phyloP scores from a whole-genome alignment of 768 basidiomycete genomes.

The Rhodosporidiobolus sp. region DNA sequence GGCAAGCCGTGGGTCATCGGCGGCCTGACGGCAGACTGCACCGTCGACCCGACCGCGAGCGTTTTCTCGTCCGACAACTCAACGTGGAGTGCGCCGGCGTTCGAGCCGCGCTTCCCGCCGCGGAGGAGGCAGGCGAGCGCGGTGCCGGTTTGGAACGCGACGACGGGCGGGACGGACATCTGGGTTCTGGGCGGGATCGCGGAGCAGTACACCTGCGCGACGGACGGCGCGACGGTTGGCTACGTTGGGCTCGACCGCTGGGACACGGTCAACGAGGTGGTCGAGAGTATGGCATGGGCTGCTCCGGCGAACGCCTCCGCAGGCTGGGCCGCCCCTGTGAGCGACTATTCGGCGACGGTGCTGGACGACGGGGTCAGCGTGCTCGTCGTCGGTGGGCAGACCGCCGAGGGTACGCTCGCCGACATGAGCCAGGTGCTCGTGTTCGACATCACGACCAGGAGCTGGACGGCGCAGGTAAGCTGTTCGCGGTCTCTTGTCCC shows the following conservation, averaged over 20 bases:
- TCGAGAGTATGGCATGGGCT: constrained; percentile 33
- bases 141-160: constrained; percentile 18
- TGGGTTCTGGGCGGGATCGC: constrained; percentile 43
- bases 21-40: constrained; percentile 35
- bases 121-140: constrained; percentile 37
- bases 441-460: constrained; percentile 22
- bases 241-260: constrained; percentile 41
- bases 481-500: too few relatives aligned
- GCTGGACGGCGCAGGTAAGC: constrained; percentile 16
- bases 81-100: not conserved
- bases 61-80: constrained; percentile 11
- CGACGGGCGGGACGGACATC: constrained; percentile 29
- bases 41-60: constrained; percentile 3
- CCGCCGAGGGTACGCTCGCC: constrained; percentile 27
- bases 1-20: constrained; percentile 32
- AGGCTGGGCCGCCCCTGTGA: constrained; percentile 30
- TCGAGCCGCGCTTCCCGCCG: constrained; percentile 24
- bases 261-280: constrained; percentile 3
- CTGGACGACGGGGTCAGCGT: constrained; percentile 10
- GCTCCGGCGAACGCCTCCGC: not conserved
- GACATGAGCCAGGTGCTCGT: constrained; percentile 16
- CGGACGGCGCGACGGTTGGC: constrained; percentile 29
- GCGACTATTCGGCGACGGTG: constrained; percentile 36
- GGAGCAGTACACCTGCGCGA: constrained; percentile 38
- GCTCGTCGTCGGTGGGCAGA: constrained; percentile 40